Evolutionary conservation across 2,329 filamentous ascomycete genomes (phyloP), one percentile per base, ranked within the genome.

Genomic region (Penicillium polonicum): DNA sequence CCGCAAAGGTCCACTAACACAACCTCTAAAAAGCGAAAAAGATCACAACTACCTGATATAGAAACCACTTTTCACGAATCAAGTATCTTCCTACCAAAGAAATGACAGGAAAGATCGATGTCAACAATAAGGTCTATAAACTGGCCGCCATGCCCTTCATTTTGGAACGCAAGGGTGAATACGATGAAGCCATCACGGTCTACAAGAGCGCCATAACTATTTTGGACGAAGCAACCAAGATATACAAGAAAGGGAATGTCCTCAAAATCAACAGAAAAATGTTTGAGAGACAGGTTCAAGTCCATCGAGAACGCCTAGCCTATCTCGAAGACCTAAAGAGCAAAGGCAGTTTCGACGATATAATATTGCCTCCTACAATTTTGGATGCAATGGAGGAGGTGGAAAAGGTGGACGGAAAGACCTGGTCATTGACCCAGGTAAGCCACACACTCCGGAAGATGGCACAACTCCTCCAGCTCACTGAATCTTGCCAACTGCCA

Each of bases 281-380:
- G 61, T 64, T 62, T n/a, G 60, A 64, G 50, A 51, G 61, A 23
- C 61, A 64, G 35, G 58, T 58, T 8, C 27, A 58, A 31, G 42
- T 64, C 41, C 61, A 62, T 31, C 55, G 55, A 5, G 61, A 64
- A 36, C 52, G 61, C 8, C 50, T 64, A 3, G 55, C 45, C 5
- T 62, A 64, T 35, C 44, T 64, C 1, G 60, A 62, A 38, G 27
- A 23, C 7, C 33, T 64, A 10, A 46, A 58, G 27, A 33, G 38
- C 36, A 62, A 58, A 15, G 60, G 60, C 15, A 51, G 39, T 13
- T 64, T 60, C n/a, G 52, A 52, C 1, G 49, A 25, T n/a, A 50
- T 64, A 27, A 41, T 62, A 15, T 15, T 60, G 19, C 61, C 57
- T 2, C 61, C 60, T 0, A 62, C 60, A 0, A 50, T 58, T 2